Percentiles rank a stretch among this genome's conserved stretches.
phyloP scores from a whole-genome alignment of 345 rosid genomes.

The Boechera stricta region DNA sequence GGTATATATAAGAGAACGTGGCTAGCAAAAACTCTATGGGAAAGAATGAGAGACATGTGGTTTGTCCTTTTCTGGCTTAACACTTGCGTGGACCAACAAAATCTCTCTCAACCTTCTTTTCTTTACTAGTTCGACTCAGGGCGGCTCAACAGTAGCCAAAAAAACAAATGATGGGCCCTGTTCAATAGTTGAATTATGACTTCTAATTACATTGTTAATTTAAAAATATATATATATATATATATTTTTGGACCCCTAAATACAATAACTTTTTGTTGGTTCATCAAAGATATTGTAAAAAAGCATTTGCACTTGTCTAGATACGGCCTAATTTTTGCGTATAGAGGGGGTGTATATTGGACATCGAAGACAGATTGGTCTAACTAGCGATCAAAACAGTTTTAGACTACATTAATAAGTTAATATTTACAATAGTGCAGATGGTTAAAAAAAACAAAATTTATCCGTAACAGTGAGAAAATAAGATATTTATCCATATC shows the following conservation, averaged over 20 bases:
- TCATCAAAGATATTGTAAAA: not conserved
- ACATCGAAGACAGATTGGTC: not conserved
- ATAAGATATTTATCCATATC: not conserved
- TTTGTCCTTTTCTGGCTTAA: constrained; percentile 37
- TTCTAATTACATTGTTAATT: not conserved
- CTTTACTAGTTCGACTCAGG: not conserved
- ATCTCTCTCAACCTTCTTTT: not conserved
- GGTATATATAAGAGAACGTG: constrained; percentile 31
- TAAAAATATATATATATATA: not conserved
- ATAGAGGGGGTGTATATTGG: not conserved
- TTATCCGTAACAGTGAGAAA: not conserved
- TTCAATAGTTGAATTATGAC: not conserved
- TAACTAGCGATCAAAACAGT: not conserved
- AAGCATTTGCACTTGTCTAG: not conserved
- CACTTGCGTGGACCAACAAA: constrained; percentile 16
- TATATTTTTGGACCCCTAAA: not conserved
- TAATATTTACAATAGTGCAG: not conserved
- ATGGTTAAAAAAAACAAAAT: not conserved
- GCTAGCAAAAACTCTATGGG: constrained; percentile 27
- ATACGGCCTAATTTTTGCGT: not conserved
- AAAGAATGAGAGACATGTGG: constrained; percentile 27
- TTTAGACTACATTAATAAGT: not conserved
- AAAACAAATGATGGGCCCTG: constrained; percentile 4
- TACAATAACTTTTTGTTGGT: not conserved
- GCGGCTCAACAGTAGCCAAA: not conserved